Base-by-base conservation (phyloP, 2,329 filamentous ascomycete species). In the Calonectria hawksworthii region DNA sequence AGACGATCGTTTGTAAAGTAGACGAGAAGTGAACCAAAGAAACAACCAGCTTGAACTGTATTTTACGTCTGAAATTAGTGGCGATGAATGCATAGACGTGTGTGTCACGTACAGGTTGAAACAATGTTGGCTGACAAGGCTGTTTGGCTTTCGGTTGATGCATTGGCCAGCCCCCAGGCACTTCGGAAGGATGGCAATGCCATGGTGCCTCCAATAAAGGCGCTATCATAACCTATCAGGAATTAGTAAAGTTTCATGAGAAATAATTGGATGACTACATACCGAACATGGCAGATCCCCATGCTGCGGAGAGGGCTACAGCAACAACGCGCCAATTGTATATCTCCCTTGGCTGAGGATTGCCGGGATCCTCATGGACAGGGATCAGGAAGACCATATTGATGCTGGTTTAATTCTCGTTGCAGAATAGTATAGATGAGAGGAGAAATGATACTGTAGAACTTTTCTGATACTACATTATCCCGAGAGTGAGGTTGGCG, bases 1-100 rank as follows among this genome's bases (percentile, higher is more conserved):
- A 91, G 86, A 21, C 86, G 85, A 75, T 92, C 90, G 84, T 90
- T 90, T 11, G 89, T 89, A 36, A 90, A 84, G 23, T 89, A 90
- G 71, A 87, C 89, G 82, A 89, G 87, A 30, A 91, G 84, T 34
- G 89, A 86, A 6, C 90, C 90, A 75, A 91, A 89, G 38, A 90
- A 86, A 71, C 89, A 90, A n/a, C 90, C 90, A 6, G 89, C 90
- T 18, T 88, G 89, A 32, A 75, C 73, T 75, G 16, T 3, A 3
- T 26, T 61, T 14, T 14, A 4, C 23, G 4, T 0, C 18, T 5
- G 0, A 18, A 26, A 52, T 70, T 52, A 52, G 68, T 14, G 5
- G 4, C 30, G 0, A 5, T n/a, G 3, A n/a, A 13, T 32, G 21
- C 23, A 6, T 5, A 13, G 1, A 30, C 3, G 13, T 18, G 3